Evolutionary conservation across 2,329 filamentous ascomycete species (phyloP).

Genomic region (Aureobasidium sp.): DNA sequence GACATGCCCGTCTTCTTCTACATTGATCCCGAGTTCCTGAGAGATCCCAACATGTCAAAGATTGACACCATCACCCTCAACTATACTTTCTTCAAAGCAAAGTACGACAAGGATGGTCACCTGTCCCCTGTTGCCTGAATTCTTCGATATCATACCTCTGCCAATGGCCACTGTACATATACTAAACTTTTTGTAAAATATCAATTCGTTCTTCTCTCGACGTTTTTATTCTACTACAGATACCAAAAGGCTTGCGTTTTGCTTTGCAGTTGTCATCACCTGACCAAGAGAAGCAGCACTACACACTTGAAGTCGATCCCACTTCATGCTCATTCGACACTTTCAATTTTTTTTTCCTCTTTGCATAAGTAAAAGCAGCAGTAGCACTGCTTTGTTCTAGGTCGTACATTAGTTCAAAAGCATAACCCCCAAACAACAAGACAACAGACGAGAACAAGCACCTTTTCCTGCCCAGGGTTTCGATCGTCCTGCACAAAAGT

Average conservation of each 20-base stretch:
- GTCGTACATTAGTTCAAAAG: constrained; percentile 9
- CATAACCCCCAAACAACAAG: not conserved
- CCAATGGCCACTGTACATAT: constrained; percentile 8
- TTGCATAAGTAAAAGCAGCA: not conserved
- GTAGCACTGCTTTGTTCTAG: not conserved
- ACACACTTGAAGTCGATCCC: no score
- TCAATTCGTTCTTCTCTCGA: not conserved
- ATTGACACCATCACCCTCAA: constrained; percentile 93
- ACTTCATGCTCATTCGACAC: not conserved
- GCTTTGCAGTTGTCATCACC: no score
- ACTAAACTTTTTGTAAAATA: constrained; percentile 6
- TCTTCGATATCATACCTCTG: not conserved
- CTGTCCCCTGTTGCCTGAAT: constrained; percentile 51
- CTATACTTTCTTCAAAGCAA: constrained; percentile 97
- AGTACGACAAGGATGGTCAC: constrained; percentile 74
- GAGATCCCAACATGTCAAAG: constrained; percentile 84
- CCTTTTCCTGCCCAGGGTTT: no score
- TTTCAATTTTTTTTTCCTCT: not conserved
- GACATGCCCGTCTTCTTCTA: constrained; percentile 99
- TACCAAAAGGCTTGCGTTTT: no score
- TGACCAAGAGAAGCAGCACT: no score
- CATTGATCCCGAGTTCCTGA: constrained; percentile 89
- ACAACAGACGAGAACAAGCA: no score
- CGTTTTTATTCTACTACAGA: not conserved
- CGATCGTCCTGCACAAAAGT: not conserved